These are phyloP conservation scores for Hypericum perforatum DNA, from an alignment of 345 rosid genomes.

Conservation along the genomic window DNA sequence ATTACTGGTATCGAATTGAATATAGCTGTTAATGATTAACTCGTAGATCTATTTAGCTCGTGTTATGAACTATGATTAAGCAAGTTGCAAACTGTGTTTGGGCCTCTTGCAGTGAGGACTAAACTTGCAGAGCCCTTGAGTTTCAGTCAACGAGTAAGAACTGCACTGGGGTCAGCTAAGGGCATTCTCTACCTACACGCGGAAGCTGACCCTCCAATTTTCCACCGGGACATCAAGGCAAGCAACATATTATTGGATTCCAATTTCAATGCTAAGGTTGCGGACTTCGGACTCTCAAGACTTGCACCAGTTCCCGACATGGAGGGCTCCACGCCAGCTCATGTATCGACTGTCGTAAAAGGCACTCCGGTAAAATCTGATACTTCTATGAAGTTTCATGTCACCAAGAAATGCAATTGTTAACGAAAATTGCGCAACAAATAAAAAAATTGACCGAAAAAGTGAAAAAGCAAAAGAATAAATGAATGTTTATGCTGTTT, in stretches of 20 bases:
- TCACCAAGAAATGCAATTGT: too few species aligned
- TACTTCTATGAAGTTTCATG: neutral
- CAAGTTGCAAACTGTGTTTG: too few species aligned
- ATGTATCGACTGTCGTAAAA: slow-evolving; percentile 81
- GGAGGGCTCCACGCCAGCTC: slow-evolving; percentile 58
- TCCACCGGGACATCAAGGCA: slow-evolving; percentile 91
- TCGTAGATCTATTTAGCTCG: too few species aligned
- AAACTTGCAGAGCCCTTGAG: slow-evolving; percentile 32
- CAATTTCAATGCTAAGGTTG: slow-evolving; percentile 69
- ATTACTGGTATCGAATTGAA: slow-evolving; percentile 45
- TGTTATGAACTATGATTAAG: too few species aligned
- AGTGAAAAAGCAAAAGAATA: too few species aligned
- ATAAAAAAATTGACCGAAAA: too few species aligned
- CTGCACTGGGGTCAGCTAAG: slow-evolving; percentile 73
- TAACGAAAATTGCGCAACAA: too few species aligned
- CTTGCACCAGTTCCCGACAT: slow-evolving; percentile 78
- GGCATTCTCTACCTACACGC: slow-evolving; percentile 80
- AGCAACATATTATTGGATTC: slow-evolving; percentile 76
- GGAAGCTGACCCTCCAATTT: slow-evolving; percentile 93
- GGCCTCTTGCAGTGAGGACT: slow-evolving; percentile 46
- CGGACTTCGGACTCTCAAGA: slow-evolving; percentile 89
- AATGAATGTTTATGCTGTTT: too few species aligned
- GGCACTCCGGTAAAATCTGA: slow-evolving; percentile 73
- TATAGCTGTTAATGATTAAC: too few species aligned
- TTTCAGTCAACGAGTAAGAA: slow-evolving; percentile 56